Evolutionary conservation across 306 rosid genomes (phyloP), one percentile per base, ranked within the genome.

Genomic region (Trifolium dubium): DNA sequence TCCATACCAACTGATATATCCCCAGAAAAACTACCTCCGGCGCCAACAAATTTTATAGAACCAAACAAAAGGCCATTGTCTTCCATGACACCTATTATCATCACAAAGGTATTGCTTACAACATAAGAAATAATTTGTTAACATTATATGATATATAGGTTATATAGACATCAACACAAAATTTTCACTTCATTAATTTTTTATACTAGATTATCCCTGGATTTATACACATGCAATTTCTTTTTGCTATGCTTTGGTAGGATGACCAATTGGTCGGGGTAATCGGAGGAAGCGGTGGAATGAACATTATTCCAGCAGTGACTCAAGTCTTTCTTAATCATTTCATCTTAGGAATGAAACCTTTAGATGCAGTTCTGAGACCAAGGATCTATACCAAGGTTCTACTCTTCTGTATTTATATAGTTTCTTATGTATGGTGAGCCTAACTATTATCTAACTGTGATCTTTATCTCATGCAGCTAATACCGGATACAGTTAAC

Each of bases 11-110:
- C 90, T 3, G 86, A 85, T 19, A 67, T 80, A 40, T 60, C 94
- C 14, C 85, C 92, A 1, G 90, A 83, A 34, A 63, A 55, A 60
- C 89, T 89, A 67, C 96, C 98, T 71, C 98, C 96, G 32, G 89
- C 96, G 70, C 98, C 98, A 8, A 49, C 96, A 67, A 94, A 94
- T 73, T 94, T 84, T 61, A 89, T 94, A 64, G 44, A 75, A 72
- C 97, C 97, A 46, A 89, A 79, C 59, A 94, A 94, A 82, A 88
- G 89, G 78, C 96, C 98, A 12, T 72, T 91, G 79, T 91, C 98
- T 73, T 91, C 97, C 61, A 94, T 94, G 98, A 82, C 90, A 54
- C 98, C 98, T 34, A 75, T 91, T 40, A 83, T 94, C 15, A 59
- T 91, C 75, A 83, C 91, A 6, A 89, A 89, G 97, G 97, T 93